Conservation (phyloP, 495 filamentous ascomycete genomes). For the Aspergillus conjunctus region DNA sequence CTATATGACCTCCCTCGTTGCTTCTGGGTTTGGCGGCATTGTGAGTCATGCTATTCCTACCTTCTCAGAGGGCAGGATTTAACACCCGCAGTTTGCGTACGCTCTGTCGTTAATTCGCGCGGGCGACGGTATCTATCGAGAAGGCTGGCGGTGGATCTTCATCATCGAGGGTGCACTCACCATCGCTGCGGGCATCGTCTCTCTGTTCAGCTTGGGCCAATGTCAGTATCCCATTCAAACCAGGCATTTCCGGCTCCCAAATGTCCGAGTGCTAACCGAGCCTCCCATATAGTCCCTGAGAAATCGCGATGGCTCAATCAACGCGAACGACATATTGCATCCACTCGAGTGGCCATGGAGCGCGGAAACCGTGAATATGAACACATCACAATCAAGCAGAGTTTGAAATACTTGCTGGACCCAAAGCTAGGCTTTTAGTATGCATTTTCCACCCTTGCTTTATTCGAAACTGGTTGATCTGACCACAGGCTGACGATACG, state of each 20-base stretch:
- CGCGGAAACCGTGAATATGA: not conserved
- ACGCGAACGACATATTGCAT: constrained; percentile 1
- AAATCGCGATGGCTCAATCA: constrained; percentile 1
- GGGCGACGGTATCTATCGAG: constrained; percentile 1
- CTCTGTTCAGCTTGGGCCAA: constrained; percentile 1
- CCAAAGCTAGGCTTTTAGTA: not conserved
- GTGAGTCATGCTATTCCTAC: not conserved
- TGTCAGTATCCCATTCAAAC: not conserved
- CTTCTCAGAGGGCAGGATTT: not conserved
- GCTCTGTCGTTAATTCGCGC: constrained; percentile 1
- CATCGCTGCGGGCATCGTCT: not conserved
- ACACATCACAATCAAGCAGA: constrained; percentile 3
- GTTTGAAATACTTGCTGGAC: not conserved
- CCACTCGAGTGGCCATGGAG: not conserved
- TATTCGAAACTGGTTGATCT: too few relatives aligned
- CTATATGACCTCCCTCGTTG: not conserved
- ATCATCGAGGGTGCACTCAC: constrained; percentile 3
- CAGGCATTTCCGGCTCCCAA: too few relatives aligned
- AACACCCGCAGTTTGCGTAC: not conserved
- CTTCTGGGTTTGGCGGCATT: constrained; percentile 5
- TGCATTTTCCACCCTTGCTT: too few relatives aligned
- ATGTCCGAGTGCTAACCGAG: too few relatives aligned
- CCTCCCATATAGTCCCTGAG: not conserved
- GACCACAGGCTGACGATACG: not conserved
- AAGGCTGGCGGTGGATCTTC: constrained; percentile 6